Percentiles rank a stretch among this genome's conserved stretches.
These are phyloP conservation scores for Chrysophaeum taylorii DNA, from an alignment of 352 stramenopile species.

Conservation along the genomic window DNA sequence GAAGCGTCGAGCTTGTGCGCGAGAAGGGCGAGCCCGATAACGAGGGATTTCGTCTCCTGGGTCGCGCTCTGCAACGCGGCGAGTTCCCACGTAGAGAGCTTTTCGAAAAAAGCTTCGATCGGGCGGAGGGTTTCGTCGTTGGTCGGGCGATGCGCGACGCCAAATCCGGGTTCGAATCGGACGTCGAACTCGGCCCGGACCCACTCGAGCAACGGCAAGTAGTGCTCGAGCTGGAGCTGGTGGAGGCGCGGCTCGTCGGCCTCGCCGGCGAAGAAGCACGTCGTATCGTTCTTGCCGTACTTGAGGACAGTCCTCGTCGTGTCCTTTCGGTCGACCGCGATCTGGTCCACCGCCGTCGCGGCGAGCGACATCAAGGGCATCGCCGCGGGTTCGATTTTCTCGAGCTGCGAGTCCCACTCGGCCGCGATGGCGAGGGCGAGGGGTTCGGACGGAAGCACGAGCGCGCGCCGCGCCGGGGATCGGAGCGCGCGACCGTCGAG, in stretches of 20 bases:
- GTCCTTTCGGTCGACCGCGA: constrained; percentile 30
- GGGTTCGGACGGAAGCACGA: constrained; percentile 41
- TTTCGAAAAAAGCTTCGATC: background rate
- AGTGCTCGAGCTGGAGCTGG: constrained; percentile 38
- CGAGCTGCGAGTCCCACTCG: constrained; percentile 54
- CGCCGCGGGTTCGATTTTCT: constrained; percentile 51
- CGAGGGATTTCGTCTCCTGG: constrained; percentile 62
- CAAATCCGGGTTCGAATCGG: constrained; percentile 5
- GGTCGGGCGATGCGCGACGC: background rate
- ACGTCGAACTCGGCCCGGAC: constrained; percentile 25
- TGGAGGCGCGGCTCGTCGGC: constrained; percentile 45
- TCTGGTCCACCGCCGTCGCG: constrained; percentile 65
- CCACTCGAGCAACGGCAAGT: constrained; percentile 40
- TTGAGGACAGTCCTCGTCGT: constrained; percentile 42
- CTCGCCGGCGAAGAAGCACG: constrained; percentile 54
- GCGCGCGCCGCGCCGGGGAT: constrained; percentile 41
- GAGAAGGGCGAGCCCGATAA: constrained; percentile 47
- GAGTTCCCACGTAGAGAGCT: constrained; percentile 47
- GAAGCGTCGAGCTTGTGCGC: constrained; percentile 20
- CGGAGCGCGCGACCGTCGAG: constrained; percentile 41
- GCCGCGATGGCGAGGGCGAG: constrained; percentile 46
- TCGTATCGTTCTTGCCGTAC: constrained; percentile 63
- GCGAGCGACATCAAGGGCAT: constrained; percentile 73
- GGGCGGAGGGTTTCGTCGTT: background rate
- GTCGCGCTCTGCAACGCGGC: constrained; percentile 48